Evolutionary conservation across 2,329 filamentous ascomycete species (phyloP).

Genomic region (Botrytis medusae): DNA sequence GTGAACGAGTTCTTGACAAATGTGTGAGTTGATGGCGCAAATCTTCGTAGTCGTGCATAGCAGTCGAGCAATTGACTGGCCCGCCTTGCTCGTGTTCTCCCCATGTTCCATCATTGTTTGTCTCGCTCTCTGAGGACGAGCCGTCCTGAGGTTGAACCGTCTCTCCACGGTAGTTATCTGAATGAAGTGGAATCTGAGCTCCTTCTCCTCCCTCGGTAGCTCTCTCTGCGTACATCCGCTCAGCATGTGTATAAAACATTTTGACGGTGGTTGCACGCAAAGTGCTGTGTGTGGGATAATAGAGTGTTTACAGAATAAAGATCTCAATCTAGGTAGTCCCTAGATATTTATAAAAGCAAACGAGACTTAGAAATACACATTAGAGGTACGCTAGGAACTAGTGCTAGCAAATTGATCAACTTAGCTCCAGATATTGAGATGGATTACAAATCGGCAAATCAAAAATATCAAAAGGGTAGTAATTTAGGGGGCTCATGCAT

Average conservation of each 20-base stretch:
- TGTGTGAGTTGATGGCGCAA: conserved; percentile 55
- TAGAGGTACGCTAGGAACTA: neutral
- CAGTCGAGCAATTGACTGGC: conserved; percentile 48
- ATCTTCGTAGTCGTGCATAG: conserved; percentile 60
- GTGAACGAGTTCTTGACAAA: conserved; percentile 46
- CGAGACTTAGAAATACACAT: conserved; percentile 7
- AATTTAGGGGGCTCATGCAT: neutral
- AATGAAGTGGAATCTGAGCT: conserved; percentile 33
- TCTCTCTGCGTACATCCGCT: conserved; percentile 33
- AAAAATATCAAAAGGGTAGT: neutral
- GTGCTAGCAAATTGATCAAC: neutral
- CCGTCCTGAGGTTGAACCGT: conserved; percentile 22
- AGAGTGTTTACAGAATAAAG: neutral
- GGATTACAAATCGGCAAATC: neutral
- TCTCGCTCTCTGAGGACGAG: conserved; percentile 23
- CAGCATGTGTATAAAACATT: conserved; percentile 33
- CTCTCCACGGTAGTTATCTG: conserved; percentile 28
- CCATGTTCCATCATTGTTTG: conserved; percentile 54
- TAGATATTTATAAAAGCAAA: neutral
- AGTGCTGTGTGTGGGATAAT: neutral
- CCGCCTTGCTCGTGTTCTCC: conserved; percentile 59
- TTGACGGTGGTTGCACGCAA: conserved; percentile 22
- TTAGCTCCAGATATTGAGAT: conserved; percentile 4
- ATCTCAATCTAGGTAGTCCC: neutral
- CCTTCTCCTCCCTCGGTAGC: conserved; percentile 26